These are phyloP conservation scores for Aspergillus ustus DNA, from an alignment of 2,329 filamentous ascomycete species.

Conservation along the genomic window DNA sequence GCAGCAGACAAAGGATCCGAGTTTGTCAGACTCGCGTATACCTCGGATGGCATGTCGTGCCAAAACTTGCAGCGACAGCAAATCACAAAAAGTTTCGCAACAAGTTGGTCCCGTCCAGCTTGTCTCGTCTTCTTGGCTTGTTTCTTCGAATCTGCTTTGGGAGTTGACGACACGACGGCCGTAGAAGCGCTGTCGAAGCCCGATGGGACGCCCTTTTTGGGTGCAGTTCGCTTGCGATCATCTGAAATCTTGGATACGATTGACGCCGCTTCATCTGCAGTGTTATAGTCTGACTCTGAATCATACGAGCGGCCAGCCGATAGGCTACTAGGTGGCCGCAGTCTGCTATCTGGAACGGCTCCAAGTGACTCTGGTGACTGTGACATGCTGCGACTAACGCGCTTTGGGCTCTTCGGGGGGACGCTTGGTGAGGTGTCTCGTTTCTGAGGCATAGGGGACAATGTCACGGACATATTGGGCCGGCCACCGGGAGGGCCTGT, in stretches of 20 bases:
- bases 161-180: background rate
- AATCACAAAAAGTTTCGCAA: slow-evolving; percentile 49
- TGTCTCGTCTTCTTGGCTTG: slow-evolving; percentile 21
- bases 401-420: slow-evolving; percentile 3
- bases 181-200: background rate
- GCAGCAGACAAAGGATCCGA: slow-evolving; percentile 24
- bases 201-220: background rate
- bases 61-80: slow-evolving; percentile 50
- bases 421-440: slow-evolving; percentile 1
- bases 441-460: background rate
- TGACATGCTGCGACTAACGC: background rate
- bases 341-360: background rate
- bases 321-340: slow-evolving; percentile 15
- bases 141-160: slow-evolving; percentile 15
- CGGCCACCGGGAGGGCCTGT: background rate
- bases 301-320: slow-evolving; percentile 26
- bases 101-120: slow-evolving; percentile 25
- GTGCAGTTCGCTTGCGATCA: background rate
- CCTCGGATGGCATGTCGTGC: slow-evolving; percentile 48
- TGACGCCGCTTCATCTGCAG: slow-evolving; percentile 34
- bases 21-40: slow-evolving; percentile 42
- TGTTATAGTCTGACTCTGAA: slow-evolving; percentile 36
- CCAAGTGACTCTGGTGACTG: background rate
- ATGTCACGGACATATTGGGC: background rate
- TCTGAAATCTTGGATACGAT: slow-evolving; percentile 3